These are phyloP conservation scores for Hypoxylon sp. DNA, from an alignment of 2,329 filamentous ascomycete genomes.

Conservation along the genomic window DNA sequence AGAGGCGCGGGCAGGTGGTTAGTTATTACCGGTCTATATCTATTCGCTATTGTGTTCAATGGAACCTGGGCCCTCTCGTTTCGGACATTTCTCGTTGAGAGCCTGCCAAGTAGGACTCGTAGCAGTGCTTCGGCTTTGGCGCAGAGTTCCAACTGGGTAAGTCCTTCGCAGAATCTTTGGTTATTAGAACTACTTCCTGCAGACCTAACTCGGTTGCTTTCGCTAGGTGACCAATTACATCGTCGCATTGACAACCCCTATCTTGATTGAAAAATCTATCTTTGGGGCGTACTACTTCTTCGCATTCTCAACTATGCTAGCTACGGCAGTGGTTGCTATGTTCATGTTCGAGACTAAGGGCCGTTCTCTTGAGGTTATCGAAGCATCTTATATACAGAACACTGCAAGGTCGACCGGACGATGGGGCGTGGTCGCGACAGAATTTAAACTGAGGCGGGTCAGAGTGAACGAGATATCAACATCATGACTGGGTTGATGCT, in stretches of 20 bases:
- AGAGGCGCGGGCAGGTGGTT: not conserved
- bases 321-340: not conserved
- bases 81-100: not conserved
- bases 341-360: not conserved
- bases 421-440: not conserved
- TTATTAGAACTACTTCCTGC: not conserved
- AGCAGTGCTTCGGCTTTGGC: not conserved
- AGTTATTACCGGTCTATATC: not conserved
- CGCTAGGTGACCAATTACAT: not conserved
- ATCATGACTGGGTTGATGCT: not conserved
- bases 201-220: not conserved
- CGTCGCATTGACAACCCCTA: not conserved
- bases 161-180: not conserved
- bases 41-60: not conserved
- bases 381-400: not conserved
- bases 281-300: not conserved
- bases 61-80: not conserved
- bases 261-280: not conserved
- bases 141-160: not conserved
- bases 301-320: not conserved
- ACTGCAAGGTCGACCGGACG: not conserved
- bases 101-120: not conserved
- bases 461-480: not conserved
- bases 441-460: not conserved
- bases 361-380: not conserved